Conservation (phyloP, 2,329 filamentous ascomycete genomes). For the Xylaria sp. region DNA sequence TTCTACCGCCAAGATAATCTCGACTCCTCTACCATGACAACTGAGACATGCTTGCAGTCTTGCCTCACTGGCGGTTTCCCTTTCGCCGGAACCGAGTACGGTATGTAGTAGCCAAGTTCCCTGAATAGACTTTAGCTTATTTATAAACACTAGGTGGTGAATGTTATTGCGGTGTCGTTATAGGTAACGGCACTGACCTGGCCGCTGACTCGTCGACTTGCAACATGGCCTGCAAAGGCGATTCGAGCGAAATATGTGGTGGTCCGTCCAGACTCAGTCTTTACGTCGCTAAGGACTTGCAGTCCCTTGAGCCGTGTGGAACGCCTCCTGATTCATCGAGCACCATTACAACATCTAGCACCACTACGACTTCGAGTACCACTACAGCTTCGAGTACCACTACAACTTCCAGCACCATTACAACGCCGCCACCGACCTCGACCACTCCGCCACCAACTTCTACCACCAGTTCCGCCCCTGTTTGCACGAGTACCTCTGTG, state of each 20-base stretch:
- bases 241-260: conserved; percentile 57
- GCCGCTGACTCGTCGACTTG: conserved; percentile 56
- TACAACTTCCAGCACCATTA: conserved; percentile 55
- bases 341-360: conserved; percentile 56
- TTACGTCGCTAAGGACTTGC: conserved; percentile 61
- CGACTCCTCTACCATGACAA: conserved; percentile 54
- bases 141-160: conserved; percentile 48
- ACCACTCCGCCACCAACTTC: conserved; percentile 35
- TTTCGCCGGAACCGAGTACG: conserved; percentile 61
- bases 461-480: conserved; percentile 42
- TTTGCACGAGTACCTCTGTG: conserved; percentile 61
- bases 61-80: conserved; percentile 59
- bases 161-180: conserved; percentile 64
- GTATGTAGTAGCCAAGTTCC: conserved; percentile 34
- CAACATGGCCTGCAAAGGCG: conserved; percentile 63
- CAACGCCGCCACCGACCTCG: conserved; percentile 36
- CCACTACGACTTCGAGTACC: conserved; percentile 56
- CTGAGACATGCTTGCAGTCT: conserved; percentile 55
- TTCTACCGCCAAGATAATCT: conserved; percentile 56
- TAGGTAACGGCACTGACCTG: conserved; percentile 59
- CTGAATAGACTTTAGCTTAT: conserved; percentile 1
- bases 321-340: conserved; percentile 53
- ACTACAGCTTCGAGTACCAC: conserved; percentile 55
- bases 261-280: conserved; percentile 57
- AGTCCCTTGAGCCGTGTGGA: conserved; percentile 56